Conservation (phyloP, 1,284 basidiomycete species). For the Apiotrichum brassicae region DNA sequence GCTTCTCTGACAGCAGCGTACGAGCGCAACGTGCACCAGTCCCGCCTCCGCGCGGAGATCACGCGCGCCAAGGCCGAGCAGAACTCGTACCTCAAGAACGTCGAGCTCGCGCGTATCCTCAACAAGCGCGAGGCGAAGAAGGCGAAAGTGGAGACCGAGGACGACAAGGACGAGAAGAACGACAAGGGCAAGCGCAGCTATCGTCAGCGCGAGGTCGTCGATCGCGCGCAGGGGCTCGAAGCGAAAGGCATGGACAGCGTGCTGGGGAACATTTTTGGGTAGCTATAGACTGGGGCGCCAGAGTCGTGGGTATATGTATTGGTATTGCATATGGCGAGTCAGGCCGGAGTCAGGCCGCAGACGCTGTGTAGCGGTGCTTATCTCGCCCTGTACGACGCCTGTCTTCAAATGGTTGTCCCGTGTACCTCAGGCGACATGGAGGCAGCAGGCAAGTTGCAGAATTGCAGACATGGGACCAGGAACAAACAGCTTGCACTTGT, state of each 20-base stretch:
- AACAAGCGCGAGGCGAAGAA: conserved; percentile 75
- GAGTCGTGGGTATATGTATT: too few species aligned
- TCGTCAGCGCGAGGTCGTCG: conserved; percentile 35
- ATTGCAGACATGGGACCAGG: too few species aligned
- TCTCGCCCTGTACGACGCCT: too few species aligned
- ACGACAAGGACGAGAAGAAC: conserved; percentile 3
- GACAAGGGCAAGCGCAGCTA: conserved; percentile 19
- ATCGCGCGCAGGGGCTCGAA: conserved; percentile 27
- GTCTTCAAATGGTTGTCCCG: too few species aligned
- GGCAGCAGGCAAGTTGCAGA: too few species aligned
- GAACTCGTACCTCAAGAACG: conserved; percentile 86
- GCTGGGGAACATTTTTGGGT: conserved; percentile 42
- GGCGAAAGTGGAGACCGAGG: conserved; percentile 29
- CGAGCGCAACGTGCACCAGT: conserved; percentile 81
- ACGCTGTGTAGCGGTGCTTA: too few species aligned
- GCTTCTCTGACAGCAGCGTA: conserved; percentile 60
- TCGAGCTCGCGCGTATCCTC: conserved; percentile 86
- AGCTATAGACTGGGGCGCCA: too few species aligned
- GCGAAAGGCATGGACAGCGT: conserved; percentile 41
- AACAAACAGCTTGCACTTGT: too few species aligned
- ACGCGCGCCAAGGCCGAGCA: conserved; percentile 84
- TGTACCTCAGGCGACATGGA: too few species aligned
- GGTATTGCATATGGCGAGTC: too few species aligned
- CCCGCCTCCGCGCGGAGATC: conserved; percentile 82
- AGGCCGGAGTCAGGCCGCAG: too few species aligned